Base-by-base conservation (phyloP, 1,284 basidiomycete genomes). In the Laetiporus sulphureus region DNA sequence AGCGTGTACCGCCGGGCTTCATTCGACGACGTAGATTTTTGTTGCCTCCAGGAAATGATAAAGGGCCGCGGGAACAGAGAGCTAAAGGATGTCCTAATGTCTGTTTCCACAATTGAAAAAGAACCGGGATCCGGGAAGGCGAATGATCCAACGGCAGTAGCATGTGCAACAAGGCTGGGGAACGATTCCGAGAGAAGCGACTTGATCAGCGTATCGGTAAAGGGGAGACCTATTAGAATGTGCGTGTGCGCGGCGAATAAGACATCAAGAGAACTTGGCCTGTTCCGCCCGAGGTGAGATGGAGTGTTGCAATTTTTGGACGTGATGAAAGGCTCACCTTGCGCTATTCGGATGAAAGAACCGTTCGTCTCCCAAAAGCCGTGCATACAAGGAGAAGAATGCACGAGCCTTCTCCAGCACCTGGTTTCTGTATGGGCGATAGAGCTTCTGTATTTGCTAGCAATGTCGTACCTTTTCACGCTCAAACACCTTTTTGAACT, bases 201-300 rank as follows among this genome's bases (percentile, higher is more conserved):
- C 50, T 72, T 68, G 7, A 89, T 53, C 10, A 78, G 55, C 4
- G 74, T 61, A 48, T 87, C 79, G 2, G 83, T 77, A 42, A 79
- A 79, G 22, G 75, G 71, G 7, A 80, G 72, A 30, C 70, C 59
- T 10, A 70, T 53, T 5, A 89, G 60, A 16, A 87, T 65, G 25
- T 85, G 67, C 23, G 81, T 67, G 50, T 86, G 79, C 8, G 84
- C 72, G 15, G 85, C 81, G 20, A 88, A 62, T 22, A 77, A 55
- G 18, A 82, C 59, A 46, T 89, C 87, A 5, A 87, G 57, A 5
- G 72, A 68, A 0, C 79, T 75, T 21, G 72, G 71, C 34, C 83
- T 86, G 44, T 12, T 4, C 10, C 36, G 20, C 21, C 31, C 12
- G 16, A 38, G n/a, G 37, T 33, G 23, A 23, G 18, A 40, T 38